Percentiles rank a stretch among this genome's conserved stretches.
phyloP scores from a whole-genome alignment of 1,284 basidiomycete species.

The Ceratobasidium sp. region DNA sequence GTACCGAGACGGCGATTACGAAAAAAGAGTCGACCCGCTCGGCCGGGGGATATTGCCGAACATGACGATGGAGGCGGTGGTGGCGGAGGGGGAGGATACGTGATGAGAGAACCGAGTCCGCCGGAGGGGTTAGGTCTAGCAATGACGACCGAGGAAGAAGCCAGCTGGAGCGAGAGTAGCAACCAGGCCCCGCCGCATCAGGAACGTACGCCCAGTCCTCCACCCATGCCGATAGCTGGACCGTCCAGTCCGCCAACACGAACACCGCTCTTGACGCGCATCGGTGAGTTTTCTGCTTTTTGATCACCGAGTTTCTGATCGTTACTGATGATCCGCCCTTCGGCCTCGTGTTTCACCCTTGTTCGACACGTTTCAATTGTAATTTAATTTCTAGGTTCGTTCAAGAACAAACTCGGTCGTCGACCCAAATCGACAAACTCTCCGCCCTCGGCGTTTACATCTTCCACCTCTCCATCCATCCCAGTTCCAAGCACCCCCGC shows the following conservation, averaged over 20 bases:
- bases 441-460: background rate
- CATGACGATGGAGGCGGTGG: slow-evolving; percentile 3
- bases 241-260: slow-evolving; percentile 44
- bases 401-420: slow-evolving; percentile 22
- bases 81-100: background rate
- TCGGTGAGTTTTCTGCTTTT: slow-evolving; percentile 40
- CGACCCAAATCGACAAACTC: background rate
- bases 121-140: slow-evolving; percentile 24
- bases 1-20: slow-evolving; percentile 20
- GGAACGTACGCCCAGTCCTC: slow-evolving; percentile 29
- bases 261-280: slow-evolving; percentile 43
- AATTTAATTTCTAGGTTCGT: slow-evolving; percentile 28
- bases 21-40: slow-evolving; percentile 38
- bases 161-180: slow-evolving; percentile 37
- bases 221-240: slow-evolving; percentile 11
- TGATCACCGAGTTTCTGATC: slow-evolving; percentile 20
- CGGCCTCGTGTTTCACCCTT: slow-evolving; percentile 6
- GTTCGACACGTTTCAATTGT: background rate
- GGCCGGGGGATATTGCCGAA: slow-evolving; percentile 34
- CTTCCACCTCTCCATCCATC: background rate
- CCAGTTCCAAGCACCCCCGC: slow-evolving; percentile 20
- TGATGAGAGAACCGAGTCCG: slow-evolving; percentile 35
- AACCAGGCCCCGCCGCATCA: background rate
- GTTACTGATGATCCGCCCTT: slow-evolving; percentile 16
- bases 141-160: slow-evolving; percentile 33